phyloP scores from a whole-genome alignment of 202 grass and related monocot genomes.

The Setaria viridis region DNA sequence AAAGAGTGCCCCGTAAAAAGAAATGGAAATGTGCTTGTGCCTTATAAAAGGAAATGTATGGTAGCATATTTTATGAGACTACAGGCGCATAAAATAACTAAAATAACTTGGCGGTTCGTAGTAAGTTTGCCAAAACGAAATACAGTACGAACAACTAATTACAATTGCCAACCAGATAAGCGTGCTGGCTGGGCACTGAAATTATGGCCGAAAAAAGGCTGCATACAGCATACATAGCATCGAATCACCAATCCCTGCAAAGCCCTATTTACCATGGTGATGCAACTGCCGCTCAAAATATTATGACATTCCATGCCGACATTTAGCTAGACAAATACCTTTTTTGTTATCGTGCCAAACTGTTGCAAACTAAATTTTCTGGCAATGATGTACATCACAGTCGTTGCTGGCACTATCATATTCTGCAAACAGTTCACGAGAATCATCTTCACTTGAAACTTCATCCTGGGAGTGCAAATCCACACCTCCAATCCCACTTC shows the following conservation, averaged over 20 bases:
- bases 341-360: background rate
- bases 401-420: conserved; percentile 23
- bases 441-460: conserved; percentile 27
- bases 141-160: conserved; percentile 42
- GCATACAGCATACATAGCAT: conserved; percentile 9
- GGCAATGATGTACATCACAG: conserved; percentile 37
- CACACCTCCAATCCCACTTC: conserved; percentile 38
- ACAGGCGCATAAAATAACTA: background rate
- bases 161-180: conserved; percentile 41
- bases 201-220: conserved; percentile 7
- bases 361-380: conserved; percentile 19
- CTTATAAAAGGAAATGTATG: background rate
- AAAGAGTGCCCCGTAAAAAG: too few species aligned
- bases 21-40: too few species aligned
- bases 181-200: conserved; percentile 8
- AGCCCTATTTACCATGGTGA: conserved; percentile 23
- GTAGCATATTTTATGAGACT: background rate
- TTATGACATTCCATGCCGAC: background rate
- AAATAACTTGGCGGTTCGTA: background rate
- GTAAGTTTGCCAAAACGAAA: conserved; percentile 39
- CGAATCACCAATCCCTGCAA: background rate
- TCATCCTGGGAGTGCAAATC: conserved; percentile 42
- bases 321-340: background rate
- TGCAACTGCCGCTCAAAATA: conserved; percentile 37
- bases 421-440: conserved; percentile 17